Evolutionary conservation across 495 filamentous ascomycete species (phyloP), one percentile per base, ranked within the genome.

Genomic region (Neurospora sp.): DNA sequence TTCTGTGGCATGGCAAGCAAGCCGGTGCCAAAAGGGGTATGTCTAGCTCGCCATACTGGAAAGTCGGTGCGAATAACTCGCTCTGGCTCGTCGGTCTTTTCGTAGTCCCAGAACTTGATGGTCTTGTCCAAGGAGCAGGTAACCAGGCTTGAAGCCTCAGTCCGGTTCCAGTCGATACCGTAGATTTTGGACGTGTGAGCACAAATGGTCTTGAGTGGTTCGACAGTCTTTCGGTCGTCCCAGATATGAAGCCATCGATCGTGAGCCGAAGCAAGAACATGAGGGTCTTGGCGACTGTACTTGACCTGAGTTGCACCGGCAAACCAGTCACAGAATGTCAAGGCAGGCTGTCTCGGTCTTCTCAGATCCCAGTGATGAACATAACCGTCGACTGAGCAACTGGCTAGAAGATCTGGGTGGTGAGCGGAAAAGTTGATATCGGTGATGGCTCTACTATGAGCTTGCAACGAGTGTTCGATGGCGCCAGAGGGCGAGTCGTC

Each of bases 141-240:
- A 6, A 92, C 88, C 38, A 98, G 79, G 39, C 89, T 90, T 10
- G 88, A 90, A 8, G 90, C 78, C 42, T 90, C 85, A 0, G 91
- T 90, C 75, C 95, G 88, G 79, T 96, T 94, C 95, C 95, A 98
- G 82, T 97, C 95, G 27, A 98, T 86, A 14, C 95, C 95, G 80
- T 97, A 97, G 49, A 98, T 97, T 80, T 97, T 97, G 12, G 94
- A 97, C n/a, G 89, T 89, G 79, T 98, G 95, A 0, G 95, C 95
- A 77, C 90, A 88, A 66, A 98, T 96, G 44, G 93, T 93, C 41
- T 89, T 89, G 39, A 98, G 82, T 18, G 94, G 94, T 70, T 88
- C 86, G 16, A 92, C 92, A 3, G 94, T 89, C 81, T 91, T 93
- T 60, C 95, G 86, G 75, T 91, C 89, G 82, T 98, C 95, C 95